phyloP scores from a whole-genome alignment of 1,284 basidiomycete genomes.

The Golubevia sp. region DNA sequence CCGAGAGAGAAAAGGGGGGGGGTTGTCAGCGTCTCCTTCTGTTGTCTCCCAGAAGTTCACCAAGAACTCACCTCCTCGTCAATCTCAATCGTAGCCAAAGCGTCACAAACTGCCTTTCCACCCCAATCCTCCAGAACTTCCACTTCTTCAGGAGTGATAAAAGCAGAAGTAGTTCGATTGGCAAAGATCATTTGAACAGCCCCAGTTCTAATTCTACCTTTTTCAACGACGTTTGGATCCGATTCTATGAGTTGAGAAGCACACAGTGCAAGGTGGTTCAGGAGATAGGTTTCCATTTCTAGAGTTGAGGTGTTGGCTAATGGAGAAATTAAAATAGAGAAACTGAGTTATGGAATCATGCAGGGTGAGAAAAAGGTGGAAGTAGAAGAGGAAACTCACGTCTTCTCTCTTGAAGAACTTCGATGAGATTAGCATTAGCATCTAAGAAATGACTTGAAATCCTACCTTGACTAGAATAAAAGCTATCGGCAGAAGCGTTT shows the following conservation, averaged over 20 bases:
- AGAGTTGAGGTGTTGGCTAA: conserved; percentile 12
- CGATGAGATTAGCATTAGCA: conserved; percentile 72
- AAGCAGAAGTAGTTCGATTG: conserved; percentile 73
- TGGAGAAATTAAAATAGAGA: too few species aligned
- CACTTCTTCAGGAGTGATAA: conserved; percentile 76
- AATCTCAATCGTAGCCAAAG: conserved; percentile 59
- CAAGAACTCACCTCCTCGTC: conserved; percentile 29
- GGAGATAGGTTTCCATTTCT: conserved; percentile 66
- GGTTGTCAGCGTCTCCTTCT: background rate
- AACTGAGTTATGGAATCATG: background rate
- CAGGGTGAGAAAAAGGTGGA: background rate
- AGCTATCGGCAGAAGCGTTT: conserved; percentile 79
- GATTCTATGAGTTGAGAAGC: conserved; percentile 11
- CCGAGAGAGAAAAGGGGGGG: background rate
- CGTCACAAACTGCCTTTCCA: conserved; percentile 67
- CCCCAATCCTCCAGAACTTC: conserved; percentile 72
- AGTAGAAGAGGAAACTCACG: conserved; percentile 20
- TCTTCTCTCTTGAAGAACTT: conserved; percentile 63
- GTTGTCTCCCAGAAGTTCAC: too few species aligned
- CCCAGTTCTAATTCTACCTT: conserved; percentile 70
- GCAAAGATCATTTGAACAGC: conserved; percentile 84
- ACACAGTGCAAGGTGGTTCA: conserved; percentile 40
- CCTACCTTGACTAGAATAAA: conserved; percentile 82
- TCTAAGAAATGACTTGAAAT: conserved; percentile 76
- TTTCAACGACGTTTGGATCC: conserved; percentile 27